Conservation (phyloP, 305 asterid genomes). For the Solanum hybrid region DNA sequence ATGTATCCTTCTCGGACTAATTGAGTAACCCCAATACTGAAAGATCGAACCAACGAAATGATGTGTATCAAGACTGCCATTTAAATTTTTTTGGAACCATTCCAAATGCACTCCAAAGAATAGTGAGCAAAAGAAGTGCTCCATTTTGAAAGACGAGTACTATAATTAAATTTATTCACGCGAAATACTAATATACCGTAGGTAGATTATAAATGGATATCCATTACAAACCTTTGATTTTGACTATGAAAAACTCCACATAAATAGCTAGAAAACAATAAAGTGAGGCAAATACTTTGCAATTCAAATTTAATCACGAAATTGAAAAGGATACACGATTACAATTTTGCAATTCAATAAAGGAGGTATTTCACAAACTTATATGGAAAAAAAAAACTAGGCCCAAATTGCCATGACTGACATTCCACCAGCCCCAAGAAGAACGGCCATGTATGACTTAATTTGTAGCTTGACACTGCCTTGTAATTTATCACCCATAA, state of each 20-base stretch:
- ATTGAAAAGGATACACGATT: neutral
- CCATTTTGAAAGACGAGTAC: neutral
- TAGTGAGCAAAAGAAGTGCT: neutral
- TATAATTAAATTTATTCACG: neutral
- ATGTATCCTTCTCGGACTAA: no score
- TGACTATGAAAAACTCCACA: neutral
- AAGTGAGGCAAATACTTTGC: neutral
- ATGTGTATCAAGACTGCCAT: no score
- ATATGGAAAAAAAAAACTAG: neutral
- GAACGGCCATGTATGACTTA: slow-evolving; percentile 35
- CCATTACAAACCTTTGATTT: neutral
- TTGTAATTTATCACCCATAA: slow-evolving; percentile 51
- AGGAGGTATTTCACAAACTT: neutral
- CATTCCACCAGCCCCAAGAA: slow-evolving; percentile 26
- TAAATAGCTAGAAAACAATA: neutral
- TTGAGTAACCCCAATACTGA: fast-evolving
- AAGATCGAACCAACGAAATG: neutral
- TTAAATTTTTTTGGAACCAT: neutral
- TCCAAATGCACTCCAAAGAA: neutral
- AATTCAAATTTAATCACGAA: neutral
- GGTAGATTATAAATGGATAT: neutral
- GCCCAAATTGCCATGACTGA: slow-evolving; percentile 75
- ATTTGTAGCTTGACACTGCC: slow-evolving; percentile 35
- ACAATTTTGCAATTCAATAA: neutral
- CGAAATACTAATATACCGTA: neutral